Evolutionary conservation across 2,329 filamentous ascomycete species (phyloP), one percentile per base, ranked within the genome.

Genomic region (Pyrenochaeta sp.): DNA sequence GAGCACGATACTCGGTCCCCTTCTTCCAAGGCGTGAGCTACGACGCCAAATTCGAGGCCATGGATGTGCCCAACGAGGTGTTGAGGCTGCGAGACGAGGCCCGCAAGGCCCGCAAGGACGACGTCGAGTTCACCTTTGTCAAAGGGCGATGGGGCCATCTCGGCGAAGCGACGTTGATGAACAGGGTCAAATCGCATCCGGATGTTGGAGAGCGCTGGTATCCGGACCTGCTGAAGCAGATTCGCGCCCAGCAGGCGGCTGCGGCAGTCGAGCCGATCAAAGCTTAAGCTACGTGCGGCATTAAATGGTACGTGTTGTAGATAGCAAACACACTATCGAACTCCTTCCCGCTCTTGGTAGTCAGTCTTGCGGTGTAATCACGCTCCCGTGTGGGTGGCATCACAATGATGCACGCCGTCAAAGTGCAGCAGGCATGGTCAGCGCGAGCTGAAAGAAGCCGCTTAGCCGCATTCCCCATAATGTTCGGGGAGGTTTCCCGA

Each of bases 21-120:
- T 95, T 96, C 73, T 95, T 95, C 75, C 90, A 94, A 68, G 90
- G 90, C 15, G 88, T 95, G 47, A 84, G 85, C 60, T 85, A 89
- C 44, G 88, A 91, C 67, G 85, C 89, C 0, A 82, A 82, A 13
- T 95, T 95, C 66, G 89, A 90, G 63, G 86, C 88, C 57, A 84
- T 94, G 72, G 87, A 81, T 48, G 77, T 84, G 8, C 87, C 89
- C 0, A 81, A 81, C 19, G 77, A 79, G 9, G 83, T 92, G 11
- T 76, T 78, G 58, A 81, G 76, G 63, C 78, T 88, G 74, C 77
- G 88, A 35, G 74, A 81, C 51, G 72, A 76, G 51, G 80, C 88
- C 73, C 76, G 88, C 37, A 74, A 81, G 51, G 72, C 74, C 46
- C 82, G 82, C 21, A 84, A 81, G 1, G 74, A 77, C 19, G 89